Evolutionary conservation across 2,329 filamentous ascomycete species (phyloP).

Genomic region (Colletotrichum godetiae): DNA sequence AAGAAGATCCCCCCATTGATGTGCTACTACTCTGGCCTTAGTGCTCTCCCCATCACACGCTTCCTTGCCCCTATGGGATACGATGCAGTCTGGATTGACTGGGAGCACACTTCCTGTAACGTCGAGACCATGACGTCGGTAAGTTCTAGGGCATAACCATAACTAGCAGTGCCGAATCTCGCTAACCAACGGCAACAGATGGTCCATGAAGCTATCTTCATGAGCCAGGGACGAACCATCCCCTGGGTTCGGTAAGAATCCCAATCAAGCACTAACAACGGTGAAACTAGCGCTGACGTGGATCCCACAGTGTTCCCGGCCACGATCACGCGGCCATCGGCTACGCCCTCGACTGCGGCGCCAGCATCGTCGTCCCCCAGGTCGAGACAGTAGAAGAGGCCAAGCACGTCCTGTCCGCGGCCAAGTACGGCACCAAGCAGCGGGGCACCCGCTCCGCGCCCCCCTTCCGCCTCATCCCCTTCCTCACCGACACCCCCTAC

Average conservation of each 20-base stretch:
- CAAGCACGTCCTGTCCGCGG: conserved; percentile 52
- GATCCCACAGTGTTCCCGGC: conserved; percentile 47
- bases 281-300: background rate
- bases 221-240: conserved; percentile 57
- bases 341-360: conserved; percentile 60
- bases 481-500: conserved; percentile 50
- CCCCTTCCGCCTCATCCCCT: conserved; percentile 53
- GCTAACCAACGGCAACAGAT: conserved; percentile 41
- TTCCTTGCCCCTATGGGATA: conserved; percentile 55
- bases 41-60: conserved; percentile 51
- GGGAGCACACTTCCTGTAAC: conserved; percentile 58
- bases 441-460: conserved; percentile 57
- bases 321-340: conserved; percentile 60
- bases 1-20: conserved; percentile 57
- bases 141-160: background rate
- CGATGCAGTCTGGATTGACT: conserved; percentile 59
- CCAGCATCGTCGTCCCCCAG: conserved; percentile 58
- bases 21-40: conserved; percentile 54
- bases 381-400: conserved; percentile 60
- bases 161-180: background rate
- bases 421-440: conserved; percentile 55
- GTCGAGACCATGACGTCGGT: conserved; percentile 60
- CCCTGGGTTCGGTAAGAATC: conserved; percentile 51
- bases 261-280: background rate
- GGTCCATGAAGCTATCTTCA: conserved; percentile 58